These are phyloP conservation scores for Trametes meyenii DNA, from an alignment of 768 basidiomycete species.

Conservation along the genomic window DNA sequence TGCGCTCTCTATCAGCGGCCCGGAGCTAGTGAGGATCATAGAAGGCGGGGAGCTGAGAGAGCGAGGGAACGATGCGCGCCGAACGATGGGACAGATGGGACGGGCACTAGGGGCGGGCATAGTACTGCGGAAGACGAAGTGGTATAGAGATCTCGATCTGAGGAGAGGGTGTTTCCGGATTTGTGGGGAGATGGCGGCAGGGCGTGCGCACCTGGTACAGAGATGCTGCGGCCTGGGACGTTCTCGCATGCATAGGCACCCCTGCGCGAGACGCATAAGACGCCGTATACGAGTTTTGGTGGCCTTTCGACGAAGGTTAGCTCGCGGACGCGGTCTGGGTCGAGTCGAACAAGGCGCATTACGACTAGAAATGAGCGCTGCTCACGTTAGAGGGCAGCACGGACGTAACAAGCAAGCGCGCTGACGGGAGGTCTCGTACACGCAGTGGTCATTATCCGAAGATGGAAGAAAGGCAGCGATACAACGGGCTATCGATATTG, in stretches of 20 bases:
- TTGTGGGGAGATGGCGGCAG: background rate
- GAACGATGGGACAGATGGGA: background rate
- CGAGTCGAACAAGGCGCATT: background rate
- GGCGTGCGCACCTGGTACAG: background rate
- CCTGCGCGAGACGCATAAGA: background rate
- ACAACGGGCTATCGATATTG: conserved; percentile 8
- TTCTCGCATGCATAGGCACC: background rate
- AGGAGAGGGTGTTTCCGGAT: background rate
- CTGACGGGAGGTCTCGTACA: background rate
- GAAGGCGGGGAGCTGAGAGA: background rate
- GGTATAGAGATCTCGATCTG: background rate
- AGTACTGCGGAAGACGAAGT: background rate
- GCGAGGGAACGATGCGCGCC: conserved; percentile 6
- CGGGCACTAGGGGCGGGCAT: background rate
- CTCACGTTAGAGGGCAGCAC: background rate
- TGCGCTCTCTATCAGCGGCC: conserved; percentile 4
- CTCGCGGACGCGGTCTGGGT: background rate
- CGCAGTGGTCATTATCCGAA: background rate
- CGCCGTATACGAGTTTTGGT: background rate
- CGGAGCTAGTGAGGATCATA: conserved; percentile 13
- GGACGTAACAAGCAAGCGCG: conserved; percentile 4
- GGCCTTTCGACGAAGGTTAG: background rate
- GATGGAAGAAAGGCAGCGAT: background rate
- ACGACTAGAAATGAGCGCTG: background rate
- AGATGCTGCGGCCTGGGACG: background rate